These are phyloP conservation scores for Berberis thunbergii DNA, from an alignment of 164 flowering plant species.

Conservation along the genomic window DNA sequence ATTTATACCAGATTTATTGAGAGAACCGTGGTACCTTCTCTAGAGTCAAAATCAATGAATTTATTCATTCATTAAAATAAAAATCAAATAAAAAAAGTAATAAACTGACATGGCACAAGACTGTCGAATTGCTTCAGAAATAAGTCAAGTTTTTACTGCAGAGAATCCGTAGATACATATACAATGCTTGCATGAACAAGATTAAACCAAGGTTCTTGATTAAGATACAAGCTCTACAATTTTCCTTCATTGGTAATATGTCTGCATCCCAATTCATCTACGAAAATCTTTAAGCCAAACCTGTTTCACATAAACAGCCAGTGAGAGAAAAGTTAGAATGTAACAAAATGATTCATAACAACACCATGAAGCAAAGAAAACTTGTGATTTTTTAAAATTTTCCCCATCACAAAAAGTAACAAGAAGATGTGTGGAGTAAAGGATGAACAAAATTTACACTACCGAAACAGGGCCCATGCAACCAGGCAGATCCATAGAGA, in stretches of 20 bases:
- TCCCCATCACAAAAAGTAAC: too few species aligned
- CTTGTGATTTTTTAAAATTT: too few species aligned
- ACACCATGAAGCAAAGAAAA: too few species aligned
- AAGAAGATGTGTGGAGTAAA: background rate
- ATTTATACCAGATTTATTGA: background rate
- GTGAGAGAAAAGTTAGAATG: too few species aligned
- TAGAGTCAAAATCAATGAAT: background rate
- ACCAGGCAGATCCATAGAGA: background rate
- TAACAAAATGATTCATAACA: too few species aligned
- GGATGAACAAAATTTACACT: background rate
- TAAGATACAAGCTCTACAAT: slow-evolving; percentile 2
- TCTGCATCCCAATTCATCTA: slow-evolving; percentile 4
- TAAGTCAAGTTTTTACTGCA: slow-evolving; percentile 9
- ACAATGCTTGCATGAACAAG: slow-evolving; percentile 1
- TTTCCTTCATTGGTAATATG: slow-evolving; percentile 2
- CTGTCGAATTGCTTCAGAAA: background rate
- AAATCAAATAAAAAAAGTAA: background rate
- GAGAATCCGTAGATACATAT: slow-evolving; percentile 7
- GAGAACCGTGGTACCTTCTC: background rate
- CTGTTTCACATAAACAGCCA: background rate
- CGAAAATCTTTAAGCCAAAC: slow-evolving; percentile 1
- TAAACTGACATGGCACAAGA: background rate
- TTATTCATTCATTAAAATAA: background rate
- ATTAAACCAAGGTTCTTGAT: slow-evolving; percentile 7
- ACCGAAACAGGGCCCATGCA: too few species aligned